These are phyloP conservation scores for Giardia muris DNA, from an alignment of 208 protist species.

Conservation along the genomic window DNA sequence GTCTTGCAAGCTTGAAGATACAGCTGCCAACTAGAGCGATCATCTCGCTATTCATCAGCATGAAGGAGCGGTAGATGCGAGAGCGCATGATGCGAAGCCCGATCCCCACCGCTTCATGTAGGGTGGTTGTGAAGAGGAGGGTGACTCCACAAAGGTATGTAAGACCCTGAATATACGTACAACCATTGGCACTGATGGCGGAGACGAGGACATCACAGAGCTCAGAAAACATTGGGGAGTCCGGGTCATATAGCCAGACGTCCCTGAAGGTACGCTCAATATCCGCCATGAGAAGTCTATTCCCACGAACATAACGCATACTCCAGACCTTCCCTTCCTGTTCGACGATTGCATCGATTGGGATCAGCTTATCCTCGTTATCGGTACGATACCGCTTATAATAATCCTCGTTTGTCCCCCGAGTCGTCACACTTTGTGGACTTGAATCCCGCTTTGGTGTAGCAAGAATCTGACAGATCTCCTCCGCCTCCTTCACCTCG, in stretches of 20 bases:
- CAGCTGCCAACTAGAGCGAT: neutral
- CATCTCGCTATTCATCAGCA: neutral
- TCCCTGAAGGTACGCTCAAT: neutral
- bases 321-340: neutral
- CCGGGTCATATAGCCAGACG: neutral
- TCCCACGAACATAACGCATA: neutral
- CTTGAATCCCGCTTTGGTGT: neutral
- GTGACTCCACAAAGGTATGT: constrained; percentile 1
- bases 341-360: neutral
- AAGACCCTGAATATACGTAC: neutral
- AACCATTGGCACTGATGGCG: neutral
- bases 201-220: neutral
- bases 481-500: neutral
- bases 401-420: neutral
- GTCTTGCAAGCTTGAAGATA: neutral
- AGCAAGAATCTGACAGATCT: neutral
- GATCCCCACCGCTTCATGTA: neutral
- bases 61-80: neutral
- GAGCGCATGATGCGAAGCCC: neutral
- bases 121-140: neutral
- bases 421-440: neutral
- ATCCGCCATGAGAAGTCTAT: neutral
- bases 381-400: neutral
- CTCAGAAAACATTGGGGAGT: neutral
- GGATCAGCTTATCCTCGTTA: neutral